phyloP scores from a whole-genome alignment of 2,329 filamentous ascomycete genomes.

The Chaetomium olivaceum region DNA sequence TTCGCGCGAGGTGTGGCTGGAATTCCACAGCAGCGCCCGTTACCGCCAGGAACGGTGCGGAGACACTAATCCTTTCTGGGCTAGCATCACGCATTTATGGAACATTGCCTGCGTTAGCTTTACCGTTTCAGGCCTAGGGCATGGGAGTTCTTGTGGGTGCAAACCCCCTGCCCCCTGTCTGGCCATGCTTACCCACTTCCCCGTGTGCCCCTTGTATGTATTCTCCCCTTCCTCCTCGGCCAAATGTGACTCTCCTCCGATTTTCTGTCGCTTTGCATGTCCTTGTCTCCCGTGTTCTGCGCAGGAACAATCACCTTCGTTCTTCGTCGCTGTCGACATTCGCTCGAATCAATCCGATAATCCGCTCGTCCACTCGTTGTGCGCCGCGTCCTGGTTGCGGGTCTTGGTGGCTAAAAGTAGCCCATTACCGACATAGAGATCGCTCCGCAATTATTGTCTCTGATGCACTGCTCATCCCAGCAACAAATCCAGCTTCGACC shows the following conservation, averaged over 20 bases:
- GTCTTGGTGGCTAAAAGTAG: constrained; percentile 4
- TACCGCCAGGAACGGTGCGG: constrained; percentile 25
- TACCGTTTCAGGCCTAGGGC: constrained; percentile 14
- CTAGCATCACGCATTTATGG: constrained; percentile 30
- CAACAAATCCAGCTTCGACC: constrained; percentile 26
- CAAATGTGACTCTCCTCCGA: constrained; percentile 22
- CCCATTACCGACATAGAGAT: not conserved
- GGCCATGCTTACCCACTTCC: constrained; percentile 24
- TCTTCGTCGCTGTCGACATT: not conserved
- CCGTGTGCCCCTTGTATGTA: constrained; percentile 28
- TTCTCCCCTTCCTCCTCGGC: constrained; percentile 28
- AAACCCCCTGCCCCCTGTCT: constrained; percentile 9
- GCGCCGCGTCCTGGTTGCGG: constrained; percentile 19
- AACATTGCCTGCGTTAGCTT: constrained; percentile 16
- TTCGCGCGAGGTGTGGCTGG: constrained; percentile 19
- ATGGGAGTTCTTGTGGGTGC: constrained; percentile 19
- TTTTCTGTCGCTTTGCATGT: constrained; percentile 6
- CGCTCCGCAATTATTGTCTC: constrained; percentile 15
- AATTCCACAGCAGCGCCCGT: constrained; percentile 20
- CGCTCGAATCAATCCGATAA: not conserved
- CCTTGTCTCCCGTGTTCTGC: not conserved
- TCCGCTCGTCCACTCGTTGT: constrained; percentile 12
- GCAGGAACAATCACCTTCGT: constrained; percentile 9
- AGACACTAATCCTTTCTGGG: constrained; percentile 15
- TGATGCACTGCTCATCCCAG: constrained; percentile 23